Evolutionary conservation across 2,329 filamentous ascomycete species (phyloP).

Genomic region (Tolypocladium cylindrosporum): DNA sequence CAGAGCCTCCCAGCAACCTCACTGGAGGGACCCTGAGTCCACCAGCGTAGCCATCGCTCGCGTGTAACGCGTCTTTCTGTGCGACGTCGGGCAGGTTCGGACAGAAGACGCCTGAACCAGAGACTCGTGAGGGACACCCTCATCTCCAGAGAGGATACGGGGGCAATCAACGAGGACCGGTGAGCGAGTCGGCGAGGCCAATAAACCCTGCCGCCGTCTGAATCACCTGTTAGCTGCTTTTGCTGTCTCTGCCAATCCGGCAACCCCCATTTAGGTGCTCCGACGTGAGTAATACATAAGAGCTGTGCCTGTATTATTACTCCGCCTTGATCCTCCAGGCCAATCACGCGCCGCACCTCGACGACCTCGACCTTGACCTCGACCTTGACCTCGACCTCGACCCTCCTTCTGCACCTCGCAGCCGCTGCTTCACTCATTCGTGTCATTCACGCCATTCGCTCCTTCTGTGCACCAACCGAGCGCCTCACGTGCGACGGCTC

Average conservation of each 20-base stretch:
- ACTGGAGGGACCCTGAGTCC: neutral
- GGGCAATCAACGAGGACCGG: neutral
- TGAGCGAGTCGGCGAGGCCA: neutral
- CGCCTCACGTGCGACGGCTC: neutral
- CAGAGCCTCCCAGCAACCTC: neutral
- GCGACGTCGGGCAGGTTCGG: neutral
- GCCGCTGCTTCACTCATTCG: neutral
- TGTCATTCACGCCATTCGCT: neutral
- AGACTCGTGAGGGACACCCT: neutral
- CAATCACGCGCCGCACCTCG: slow-evolving; percentile 6
- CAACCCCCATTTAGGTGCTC: neutral
- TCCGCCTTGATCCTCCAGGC: slow-evolving; percentile 1
- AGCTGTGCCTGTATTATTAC: neutral
- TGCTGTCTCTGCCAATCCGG: neutral
- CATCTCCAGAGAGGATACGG: neutral
- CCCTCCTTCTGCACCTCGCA: neutral
- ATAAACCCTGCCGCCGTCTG: neutral
- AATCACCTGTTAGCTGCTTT: neutral
- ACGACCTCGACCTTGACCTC: neutral
- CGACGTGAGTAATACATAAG: neutral
- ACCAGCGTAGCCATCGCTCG: neutral
- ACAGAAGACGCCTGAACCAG: neutral
- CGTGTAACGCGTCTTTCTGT: neutral
- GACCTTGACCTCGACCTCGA: neutral
- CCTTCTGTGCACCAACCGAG: neutral